Base-by-base conservation (phyloP, 805 yeast species). In the Blastobotrys parvus region DNA sequence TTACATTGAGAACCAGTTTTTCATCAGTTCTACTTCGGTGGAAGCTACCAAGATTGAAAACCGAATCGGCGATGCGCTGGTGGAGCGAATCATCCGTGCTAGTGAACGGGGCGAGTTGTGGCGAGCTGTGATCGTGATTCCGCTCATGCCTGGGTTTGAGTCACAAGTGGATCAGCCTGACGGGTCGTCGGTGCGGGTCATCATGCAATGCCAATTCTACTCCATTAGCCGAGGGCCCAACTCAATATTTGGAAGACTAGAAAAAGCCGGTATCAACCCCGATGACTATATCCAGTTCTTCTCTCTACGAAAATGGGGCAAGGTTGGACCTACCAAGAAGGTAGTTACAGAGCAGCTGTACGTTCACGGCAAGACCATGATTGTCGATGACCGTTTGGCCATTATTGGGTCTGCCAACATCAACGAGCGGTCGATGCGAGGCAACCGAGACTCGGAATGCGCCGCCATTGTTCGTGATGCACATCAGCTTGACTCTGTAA, bases 391-490 rank as follows among this genome's bases (percentile, higher is more conserved):
- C 57, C 72, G 95, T 39, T 76, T 81, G 37, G 97, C 95, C 3
- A 82, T 92, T 35, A 89, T 92, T 56, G 98, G 99, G 2, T 86
- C 96, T 56, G 99, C 99, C 0, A 92, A 92, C 57, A 86, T 92
- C 47, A 92, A 92, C 58, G 99, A 92, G 61, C 74, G 99, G 55
- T 90, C 97, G 0, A 89, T 89, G 87, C 71, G 92, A 53, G 99
- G 99, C 13, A 70, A 72, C 17, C 73, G 98, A 59, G 99, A 92
- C 59, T 88, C 97, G 3, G 99, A 92, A 57, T 82, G 92, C 33
- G 95, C 96, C 2, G 86, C 89, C 1, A 65, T 90, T 43, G 78
- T 92, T 3, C 74, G 97, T 50, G 99, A 92, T 56, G 77, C 82
- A 7, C 85, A 81, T 48, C 72, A 80, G 49, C 67, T 88, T 4